Conservation (phyloP, 2,329 filamentous ascomycete genomes). For the Stachybotrys echinatus region DNA sequence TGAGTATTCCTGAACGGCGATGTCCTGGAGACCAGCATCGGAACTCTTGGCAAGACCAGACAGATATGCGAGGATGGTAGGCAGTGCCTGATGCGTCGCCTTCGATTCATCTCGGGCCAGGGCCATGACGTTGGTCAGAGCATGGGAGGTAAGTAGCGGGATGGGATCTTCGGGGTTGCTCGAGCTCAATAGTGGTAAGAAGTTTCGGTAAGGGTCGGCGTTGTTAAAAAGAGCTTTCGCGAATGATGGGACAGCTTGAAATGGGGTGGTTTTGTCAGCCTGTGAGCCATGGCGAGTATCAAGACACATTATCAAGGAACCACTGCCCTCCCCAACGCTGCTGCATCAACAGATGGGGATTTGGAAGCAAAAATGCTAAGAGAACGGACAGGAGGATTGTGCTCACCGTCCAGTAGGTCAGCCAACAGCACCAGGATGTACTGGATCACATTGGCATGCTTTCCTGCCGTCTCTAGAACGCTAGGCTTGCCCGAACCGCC, state of each 20-base stretch:
- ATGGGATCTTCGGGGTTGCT: slow-evolving; percentile 73
- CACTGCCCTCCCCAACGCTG: too few relatives aligned
- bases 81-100: slow-evolving; percentile 71
- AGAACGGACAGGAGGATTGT: background rate
- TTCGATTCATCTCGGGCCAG: slow-evolving; percentile 56
- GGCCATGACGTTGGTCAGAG: slow-evolving; percentile 74
- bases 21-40: slow-evolving; percentile 89
- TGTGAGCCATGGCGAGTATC: too few relatives aligned
- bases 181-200: slow-evolving; percentile 80
- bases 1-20: slow-evolving; percentile 89
- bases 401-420: slow-evolving; percentile 79
- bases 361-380: background rate
- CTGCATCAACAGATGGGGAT: too few relatives aligned
- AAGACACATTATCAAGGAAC: too few relatives aligned
- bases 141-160: slow-evolving; percentile 82
- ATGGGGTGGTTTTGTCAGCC: slow-evolving; percentile 12
- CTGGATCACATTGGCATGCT: slow-evolving; percentile 86
- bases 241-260: slow-evolving; percentile 74
- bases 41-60: slow-evolving; percentile 76
- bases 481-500: slow-evolving; percentile 64
- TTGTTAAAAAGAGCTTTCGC: slow-evolving; percentile 71
- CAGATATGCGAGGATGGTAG: slow-evolving; percentile 80
- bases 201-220: slow-evolving; percentile 72
- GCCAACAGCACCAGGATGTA: slow-evolving; percentile 87
- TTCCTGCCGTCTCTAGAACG: slow-evolving; percentile 79